Evolutionary conservation across 2,329 filamentous ascomycete species (phyloP), one percentile per base, ranked within the genome.

Genomic region (Aspergillus glaucus): DNA sequence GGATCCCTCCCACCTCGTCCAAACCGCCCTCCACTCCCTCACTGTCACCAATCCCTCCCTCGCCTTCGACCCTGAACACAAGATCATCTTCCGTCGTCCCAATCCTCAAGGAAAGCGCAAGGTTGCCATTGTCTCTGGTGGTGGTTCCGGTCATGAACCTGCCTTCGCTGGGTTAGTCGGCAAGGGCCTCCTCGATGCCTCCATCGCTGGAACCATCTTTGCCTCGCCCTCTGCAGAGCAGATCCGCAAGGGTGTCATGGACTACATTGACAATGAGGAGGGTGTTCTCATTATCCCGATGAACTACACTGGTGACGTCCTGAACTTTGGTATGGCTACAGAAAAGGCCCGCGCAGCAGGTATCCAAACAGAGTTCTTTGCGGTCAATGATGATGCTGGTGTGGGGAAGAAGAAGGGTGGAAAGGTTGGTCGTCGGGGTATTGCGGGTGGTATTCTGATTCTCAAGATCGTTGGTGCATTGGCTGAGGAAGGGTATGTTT

Each of bases 241-340:
- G 72, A 84, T 96, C 47, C 81, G 88, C 48, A 77, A 80, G 56
- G 88, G 84, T 50, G 85, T 94, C 46, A 80, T 85, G 62, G 79
- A 82, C 39, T 78, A 87, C 17, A 86, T 95, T 3, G 82, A 87
- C 52, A 78, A 79, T 3, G 76, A 79, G 41, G 79, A 81, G 53
- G 92, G 91, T 21, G 86, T 95, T 1, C 68, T 96, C 37, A 86
- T 95, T n/a, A 85, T 91, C 5, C 87, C 95, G 26, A 95, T 95
- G 88, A 96, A 96, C 68, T 95, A 95, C 69, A 95, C 89, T 1
- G 87, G 87, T 34, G 87, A 91, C 66, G 81, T 95, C 47, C 78
- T 96, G 57, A 94, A 95, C 72, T 96, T 96, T 64, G 91, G 90
- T 48, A 86, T 96, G 79, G 91, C 86, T 0, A 88, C 93, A 7